These are phyloP conservation scores for Lojkania enalia DNA, from an alignment of 2,329 filamentous ascomycete species.

Conservation along the genomic window DNA sequence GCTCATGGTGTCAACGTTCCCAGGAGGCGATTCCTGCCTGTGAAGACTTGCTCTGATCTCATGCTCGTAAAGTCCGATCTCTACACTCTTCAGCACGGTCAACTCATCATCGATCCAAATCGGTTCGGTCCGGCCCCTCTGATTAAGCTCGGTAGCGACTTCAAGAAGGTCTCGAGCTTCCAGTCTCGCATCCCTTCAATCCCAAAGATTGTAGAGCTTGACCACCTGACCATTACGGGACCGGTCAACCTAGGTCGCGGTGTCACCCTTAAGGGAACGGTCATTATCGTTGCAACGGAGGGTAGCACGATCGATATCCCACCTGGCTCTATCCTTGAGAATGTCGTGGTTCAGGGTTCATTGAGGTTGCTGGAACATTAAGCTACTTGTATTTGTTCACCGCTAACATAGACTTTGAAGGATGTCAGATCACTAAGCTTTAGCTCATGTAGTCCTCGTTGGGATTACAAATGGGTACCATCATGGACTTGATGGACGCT, in stretches of 20 bases:
- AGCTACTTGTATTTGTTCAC: neutral
- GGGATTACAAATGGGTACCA: no score
- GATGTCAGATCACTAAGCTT: no score
- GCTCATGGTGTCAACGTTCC: constrained; percentile 99
- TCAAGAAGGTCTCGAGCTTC: constrained; percentile 99
- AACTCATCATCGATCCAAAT: constrained; percentile 94
- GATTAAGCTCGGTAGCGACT: constrained; percentile 98
- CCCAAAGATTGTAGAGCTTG: constrained; percentile 86
- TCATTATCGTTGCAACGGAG: constrained; percentile 98
- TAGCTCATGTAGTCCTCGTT: no score
- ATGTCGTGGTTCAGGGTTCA: constrained; percentile 97
- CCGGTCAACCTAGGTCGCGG: constrained; percentile 95
- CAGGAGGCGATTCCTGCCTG: constrained; percentile 94
- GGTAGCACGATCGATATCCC: constrained; percentile 97
- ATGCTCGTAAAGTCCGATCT: constrained; percentile 99
- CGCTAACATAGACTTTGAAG: neutral
- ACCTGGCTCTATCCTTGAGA: constrained; percentile 94
- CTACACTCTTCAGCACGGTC: constrained; percentile 97
- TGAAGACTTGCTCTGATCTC: constrained; percentile 99
- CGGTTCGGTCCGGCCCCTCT: constrained; percentile 95
- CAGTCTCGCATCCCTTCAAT: constrained; percentile 85
- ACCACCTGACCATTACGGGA: constrained; percentile 96
- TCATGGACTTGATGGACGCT: no score
- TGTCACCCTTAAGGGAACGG: constrained; percentile 94
- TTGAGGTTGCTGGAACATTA: constrained; percentile 74